These are phyloP conservation scores for Sclerotinia spermophila DNA, from an alignment of 2,329 filamentous ascomycete species.

Conservation along the genomic window DNA sequence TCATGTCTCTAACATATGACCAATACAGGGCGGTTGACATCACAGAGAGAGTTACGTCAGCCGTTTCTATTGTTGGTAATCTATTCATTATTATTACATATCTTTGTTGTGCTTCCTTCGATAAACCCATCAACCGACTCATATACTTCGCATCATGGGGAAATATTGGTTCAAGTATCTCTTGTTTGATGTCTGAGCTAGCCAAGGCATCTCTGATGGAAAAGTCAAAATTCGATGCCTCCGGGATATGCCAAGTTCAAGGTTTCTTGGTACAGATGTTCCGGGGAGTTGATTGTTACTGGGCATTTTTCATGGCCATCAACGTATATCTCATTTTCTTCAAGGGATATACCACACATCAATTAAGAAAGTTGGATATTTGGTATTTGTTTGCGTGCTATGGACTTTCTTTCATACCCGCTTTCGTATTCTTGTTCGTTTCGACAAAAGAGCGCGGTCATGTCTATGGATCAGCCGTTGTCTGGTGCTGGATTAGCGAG, in stretches of 20 bases:
- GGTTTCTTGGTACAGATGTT: slow-evolving; percentile 78
- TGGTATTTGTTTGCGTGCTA: slow-evolving; percentile 52
- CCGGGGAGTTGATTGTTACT: slow-evolving; percentile 49
- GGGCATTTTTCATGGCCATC: slow-evolving; percentile 55
- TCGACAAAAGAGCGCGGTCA: slow-evolving; percentile 33
- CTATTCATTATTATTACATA: slow-evolving; percentile 53
- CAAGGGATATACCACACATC: slow-evolving; percentile 46
- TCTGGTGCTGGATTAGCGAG: slow-evolving; percentile 74
- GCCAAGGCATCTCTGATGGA: slow-evolving; percentile 30
- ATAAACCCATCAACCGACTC: slow-evolving; percentile 56
- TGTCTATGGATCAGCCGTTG: slow-evolving; percentile 40
- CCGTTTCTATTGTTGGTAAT: slow-evolving; percentile 50
- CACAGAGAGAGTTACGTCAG: slow-evolving; percentile 40
- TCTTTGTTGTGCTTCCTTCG: slow-evolving; percentile 45
- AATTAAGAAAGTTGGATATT: slow-evolving; percentile 51
- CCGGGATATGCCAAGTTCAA: slow-evolving; percentile 59
- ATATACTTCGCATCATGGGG: slow-evolving; percentile 57
- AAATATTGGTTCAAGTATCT: slow-evolving; percentile 53
- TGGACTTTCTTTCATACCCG: slow-evolving; percentile 49
- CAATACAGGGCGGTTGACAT: neutral
- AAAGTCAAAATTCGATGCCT: neutral
- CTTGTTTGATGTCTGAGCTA: slow-evolving; percentile 51
- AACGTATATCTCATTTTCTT: slow-evolving; percentile 60
- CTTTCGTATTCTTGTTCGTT: slow-evolving; percentile 50
- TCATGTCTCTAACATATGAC: slow-evolving; percentile 19